Percentiles rank a stretch among this genome's conserved stretches.
Conservation (phyloP, 2,329 filamentous ascomycete genomes). For the Aspergillus puulaauensis region DNA sequence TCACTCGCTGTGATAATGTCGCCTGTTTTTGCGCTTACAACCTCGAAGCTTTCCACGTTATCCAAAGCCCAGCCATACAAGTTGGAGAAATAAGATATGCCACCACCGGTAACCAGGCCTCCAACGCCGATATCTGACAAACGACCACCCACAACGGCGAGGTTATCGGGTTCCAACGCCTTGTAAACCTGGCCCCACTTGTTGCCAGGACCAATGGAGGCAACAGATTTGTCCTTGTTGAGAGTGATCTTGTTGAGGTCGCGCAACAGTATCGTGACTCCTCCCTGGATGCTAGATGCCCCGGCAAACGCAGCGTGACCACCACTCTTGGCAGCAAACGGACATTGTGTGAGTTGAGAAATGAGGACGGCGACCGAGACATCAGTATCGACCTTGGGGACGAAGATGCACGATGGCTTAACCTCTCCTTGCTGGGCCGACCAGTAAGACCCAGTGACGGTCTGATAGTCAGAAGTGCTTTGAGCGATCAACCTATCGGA, state of each 20-base stretch:
- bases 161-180: slow-evolving; percentile 28
- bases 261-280: slow-evolving; percentile 35
- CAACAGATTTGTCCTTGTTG: slow-evolving; percentile 27
- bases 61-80: slow-evolving; percentile 12
- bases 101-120: slow-evolving; percentile 24
- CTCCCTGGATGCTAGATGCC: slow-evolving; percentile 50
- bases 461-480: slow-evolving; percentile 19
- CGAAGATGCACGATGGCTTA: slow-evolving; percentile 35
- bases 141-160: slow-evolving; percentile 37
- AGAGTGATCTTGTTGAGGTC: slow-evolving; percentile 30
- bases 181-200: slow-evolving; percentile 36
- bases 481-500: slow-evolving; percentile 14
- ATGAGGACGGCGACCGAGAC: slow-evolving; percentile 34
- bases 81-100: slow-evolving; percentile 11
- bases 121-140: slow-evolving; percentile 22
- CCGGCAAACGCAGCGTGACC: slow-evolving; percentile 59
- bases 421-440: slow-evolving; percentile 37
- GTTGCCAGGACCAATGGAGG: slow-evolving; percentile 33
- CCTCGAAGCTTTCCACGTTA: slow-evolving; percentile 13
- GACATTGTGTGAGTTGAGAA: slow-evolving; percentile 31
- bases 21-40: slow-evolving; percentile 7
- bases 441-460: slow-evolving; percentile 32
- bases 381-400: slow-evolving; percentile 26
- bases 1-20: slow-evolving; percentile 33
- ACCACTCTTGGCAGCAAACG: slow-evolving; percentile 58